A percentile compares a stretch with the other conserved stretches of the same genome.
Conservation (phyloP, 768 basidiomycete species). For the Lactarius trivialis region DNA sequence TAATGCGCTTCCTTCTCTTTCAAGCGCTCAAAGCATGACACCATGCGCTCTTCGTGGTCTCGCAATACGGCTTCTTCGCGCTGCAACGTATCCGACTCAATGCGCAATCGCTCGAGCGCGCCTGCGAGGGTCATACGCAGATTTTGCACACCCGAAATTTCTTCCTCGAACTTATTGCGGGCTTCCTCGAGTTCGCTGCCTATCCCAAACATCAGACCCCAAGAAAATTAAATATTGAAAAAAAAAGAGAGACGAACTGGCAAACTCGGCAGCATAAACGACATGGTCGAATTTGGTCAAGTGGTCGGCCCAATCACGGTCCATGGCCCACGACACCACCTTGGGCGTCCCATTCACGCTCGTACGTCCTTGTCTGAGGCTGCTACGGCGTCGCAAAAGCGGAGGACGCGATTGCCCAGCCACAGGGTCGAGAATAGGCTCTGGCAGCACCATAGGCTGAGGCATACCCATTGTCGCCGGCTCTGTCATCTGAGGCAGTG, state of each 20-base stretch:
- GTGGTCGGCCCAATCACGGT: constrained; percentile 52
- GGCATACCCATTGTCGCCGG: neutral
- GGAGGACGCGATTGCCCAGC: constrained; percentile 27
- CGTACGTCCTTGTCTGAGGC: constrained; percentile 49
- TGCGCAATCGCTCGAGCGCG: constrained; percentile 34
- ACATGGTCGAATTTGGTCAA: constrained; percentile 43
- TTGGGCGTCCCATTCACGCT: constrained; percentile 49
- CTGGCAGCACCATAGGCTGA: neutral
- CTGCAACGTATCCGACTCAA: constrained; percentile 37
- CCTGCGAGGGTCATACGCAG: constrained; percentile 48
- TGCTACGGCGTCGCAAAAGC: constrained; percentile 49
- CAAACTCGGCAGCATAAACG: constrained; percentile 36
- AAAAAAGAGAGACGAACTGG: constrained; percentile 28
- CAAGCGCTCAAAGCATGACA: constrained; percentile 35
- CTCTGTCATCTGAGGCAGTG: constrained; percentile 1
- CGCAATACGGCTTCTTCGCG: constrained; percentile 37
- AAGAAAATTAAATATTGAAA: neutral
- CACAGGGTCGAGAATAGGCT: constrained; percentile 21
- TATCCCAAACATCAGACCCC: constrained; percentile 26
- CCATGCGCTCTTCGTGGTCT: constrained; percentile 37
- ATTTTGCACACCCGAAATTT: constrained; percentile 52
- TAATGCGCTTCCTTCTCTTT: constrained; percentile 38
- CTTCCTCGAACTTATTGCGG: constrained; percentile 51
- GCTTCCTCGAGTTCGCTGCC: constrained; percentile 56
- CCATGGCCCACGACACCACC: constrained; percentile 72